Percentiles rank a stretch among this genome's conserved stretches.
Conservation (phyloP, 179 eudicot species). For the Camellia oleifera region DNA sequence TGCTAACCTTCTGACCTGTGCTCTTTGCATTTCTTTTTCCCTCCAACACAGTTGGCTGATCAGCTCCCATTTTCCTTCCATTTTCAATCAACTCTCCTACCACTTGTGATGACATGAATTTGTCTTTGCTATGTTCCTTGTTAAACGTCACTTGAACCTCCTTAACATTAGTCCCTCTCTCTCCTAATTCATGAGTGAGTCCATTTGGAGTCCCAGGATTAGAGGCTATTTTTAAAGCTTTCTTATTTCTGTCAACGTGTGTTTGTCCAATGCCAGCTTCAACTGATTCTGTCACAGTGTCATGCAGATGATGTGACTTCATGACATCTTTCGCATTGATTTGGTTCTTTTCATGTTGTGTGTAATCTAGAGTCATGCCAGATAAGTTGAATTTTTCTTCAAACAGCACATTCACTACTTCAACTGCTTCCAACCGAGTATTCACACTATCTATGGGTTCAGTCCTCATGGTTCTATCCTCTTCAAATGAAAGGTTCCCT, state of each 20-base stretch:
- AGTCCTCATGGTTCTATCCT: conserved; percentile 17
- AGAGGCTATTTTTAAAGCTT: conserved; percentile 19
- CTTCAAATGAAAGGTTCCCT: conserved; percentile 24
- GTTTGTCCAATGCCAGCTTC: conserved; percentile 23
- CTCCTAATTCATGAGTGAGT: conserved; percentile 28
- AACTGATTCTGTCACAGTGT: conserved; percentile 20
- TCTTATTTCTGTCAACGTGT: conserved; percentile 19
- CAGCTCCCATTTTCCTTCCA: conserved; percentile 42
- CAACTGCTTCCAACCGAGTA: conserved; percentile 25
- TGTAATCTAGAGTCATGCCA: conserved; percentile 24
- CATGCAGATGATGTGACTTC: conserved; percentile 26
- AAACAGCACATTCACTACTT: conserved; percentile 23
- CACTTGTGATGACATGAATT: conserved; percentile 37
- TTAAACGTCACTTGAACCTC: conserved; percentile 27
- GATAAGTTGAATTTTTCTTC: conserved; percentile 28
- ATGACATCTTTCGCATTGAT: conserved; percentile 16
- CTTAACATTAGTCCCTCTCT: conserved; percentile 21
- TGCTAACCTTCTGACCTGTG: conserved; percentile 24
- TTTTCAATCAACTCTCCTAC: conserved; percentile 45
- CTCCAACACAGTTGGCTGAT: conserved; percentile 33
- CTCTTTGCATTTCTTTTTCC: conserved; percentile 21
- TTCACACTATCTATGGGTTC: conserved; percentile 19
- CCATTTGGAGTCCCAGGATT: conserved; percentile 27
- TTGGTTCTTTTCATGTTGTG: conserved; percentile 21
- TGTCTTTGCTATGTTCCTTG: conserved; percentile 27